A percentile compares a stretch with the other conserved stretches of the same genome.
These are phyloP conservation scores for Leishmania gerbilli DNA, from an alignment of 208 protist species.

Conservation along the genomic window DNA sequence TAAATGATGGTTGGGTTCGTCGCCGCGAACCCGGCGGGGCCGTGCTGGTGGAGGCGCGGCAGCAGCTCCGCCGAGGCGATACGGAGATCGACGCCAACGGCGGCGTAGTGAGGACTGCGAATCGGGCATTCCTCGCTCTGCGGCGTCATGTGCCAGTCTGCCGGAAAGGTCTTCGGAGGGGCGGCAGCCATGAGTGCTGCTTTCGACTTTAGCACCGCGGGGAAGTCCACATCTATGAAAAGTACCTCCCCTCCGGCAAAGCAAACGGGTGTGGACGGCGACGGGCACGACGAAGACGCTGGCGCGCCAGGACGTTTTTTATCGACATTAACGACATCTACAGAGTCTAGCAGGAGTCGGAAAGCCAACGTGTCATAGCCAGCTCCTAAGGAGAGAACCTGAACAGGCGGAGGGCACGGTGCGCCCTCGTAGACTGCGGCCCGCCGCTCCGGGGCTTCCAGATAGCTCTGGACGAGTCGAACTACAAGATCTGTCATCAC, in stretches of 20 bases:
- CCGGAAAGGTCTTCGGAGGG: constrained; percentile 51
- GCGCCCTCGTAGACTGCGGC: neutral
- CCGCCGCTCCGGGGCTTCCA: constrained; percentile 8
- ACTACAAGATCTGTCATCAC: constrained; percentile 79
- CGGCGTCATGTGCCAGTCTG: constrained; percentile 30
- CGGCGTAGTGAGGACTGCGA: constrained; percentile 49
- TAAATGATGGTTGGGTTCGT: constrained; percentile 76
- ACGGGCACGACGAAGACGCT: neutral
- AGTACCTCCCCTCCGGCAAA: constrained; percentile 33
- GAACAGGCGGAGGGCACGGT: constrained; percentile 32
- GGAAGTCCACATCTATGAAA: constrained; percentile 88
- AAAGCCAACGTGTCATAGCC: constrained; percentile 90
- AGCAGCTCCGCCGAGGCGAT: constrained; percentile 36
- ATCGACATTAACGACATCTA: neutral
- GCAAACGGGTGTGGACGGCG: neutral
- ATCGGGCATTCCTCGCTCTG: constrained; percentile 20
- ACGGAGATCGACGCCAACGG: constrained; percentile 81
- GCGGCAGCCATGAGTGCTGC: constrained; percentile 67
- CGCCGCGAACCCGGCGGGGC: constrained; percentile 34
- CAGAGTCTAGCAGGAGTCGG: constrained; percentile 43
- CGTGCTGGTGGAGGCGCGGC: constrained; percentile 29
- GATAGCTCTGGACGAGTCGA: constrained; percentile 29
- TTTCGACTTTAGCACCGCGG: constrained; percentile 77
- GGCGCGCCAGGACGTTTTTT: neutral
- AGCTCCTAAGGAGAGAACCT: constrained; percentile 87